Evolutionary conservation across 2,329 filamentous ascomycete genomes (phyloP).

Genomic region (Paecilomyces fulvus): DNA sequence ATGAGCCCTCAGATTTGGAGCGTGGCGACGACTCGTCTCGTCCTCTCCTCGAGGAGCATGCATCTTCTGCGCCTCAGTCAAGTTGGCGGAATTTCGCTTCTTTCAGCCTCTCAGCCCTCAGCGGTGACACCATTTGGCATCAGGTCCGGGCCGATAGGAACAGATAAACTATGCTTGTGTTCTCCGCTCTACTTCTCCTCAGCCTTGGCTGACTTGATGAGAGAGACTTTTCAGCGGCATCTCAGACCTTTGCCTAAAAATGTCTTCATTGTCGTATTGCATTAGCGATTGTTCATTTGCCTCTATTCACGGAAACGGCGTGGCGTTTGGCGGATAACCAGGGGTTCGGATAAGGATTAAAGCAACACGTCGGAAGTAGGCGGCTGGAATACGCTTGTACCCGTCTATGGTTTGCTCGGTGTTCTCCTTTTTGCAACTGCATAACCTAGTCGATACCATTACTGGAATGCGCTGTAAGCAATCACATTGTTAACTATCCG

Average conservation of each 20-base stretch:
- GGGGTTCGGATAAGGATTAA: conserved; percentile 9
- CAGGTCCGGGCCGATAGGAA: conserved; percentile 31
- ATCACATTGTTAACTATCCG: neutral
- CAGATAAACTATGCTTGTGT: conserved; percentile 17
- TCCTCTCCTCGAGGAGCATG: conserved; percentile 25
- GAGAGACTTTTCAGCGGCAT: neutral
- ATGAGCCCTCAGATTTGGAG: conserved; percentile 36
- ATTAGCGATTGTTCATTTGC: conserved; percentile 25
- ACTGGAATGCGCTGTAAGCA: neutral
- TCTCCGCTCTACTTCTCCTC: conserved; percentile 6
- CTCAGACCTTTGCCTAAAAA: neutral
- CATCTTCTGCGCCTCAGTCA: conserved; percentile 25
- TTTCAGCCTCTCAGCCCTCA: conserved; percentile 37
- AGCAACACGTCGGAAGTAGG: neutral
- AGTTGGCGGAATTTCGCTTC: conserved; percentile 38
- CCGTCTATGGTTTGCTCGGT: neutral
- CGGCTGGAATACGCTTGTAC: neutral
- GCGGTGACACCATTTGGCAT: conserved; percentile 39
- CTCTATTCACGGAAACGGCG: conserved; percentile 5
- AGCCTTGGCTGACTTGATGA: neutral
- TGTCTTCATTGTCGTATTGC: conserved; percentile 12
- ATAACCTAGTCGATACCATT: neutral
- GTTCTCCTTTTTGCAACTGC: neutral
- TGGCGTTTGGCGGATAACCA: conserved; percentile 20
- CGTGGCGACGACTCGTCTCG: conserved; percentile 26